Conservation (phyloP, 208 protist genomes). For the Wallacemonas sp. region DNA sequence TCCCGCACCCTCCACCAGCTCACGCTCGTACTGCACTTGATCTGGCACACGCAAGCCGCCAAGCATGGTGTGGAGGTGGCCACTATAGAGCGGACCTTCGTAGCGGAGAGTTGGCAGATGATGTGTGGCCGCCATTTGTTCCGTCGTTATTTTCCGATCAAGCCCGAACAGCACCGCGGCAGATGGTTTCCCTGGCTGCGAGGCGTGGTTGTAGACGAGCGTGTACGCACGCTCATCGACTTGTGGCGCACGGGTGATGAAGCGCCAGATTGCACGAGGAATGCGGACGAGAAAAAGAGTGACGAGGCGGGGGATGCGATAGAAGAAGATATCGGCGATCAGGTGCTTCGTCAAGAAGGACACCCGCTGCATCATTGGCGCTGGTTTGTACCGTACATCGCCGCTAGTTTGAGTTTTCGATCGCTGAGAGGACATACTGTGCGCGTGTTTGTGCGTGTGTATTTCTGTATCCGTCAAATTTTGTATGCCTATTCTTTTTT, state of each 20-base stretch:
- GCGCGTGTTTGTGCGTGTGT: not conserved
- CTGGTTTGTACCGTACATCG: not conserved
- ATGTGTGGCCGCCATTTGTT: not conserved
- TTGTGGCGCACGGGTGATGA: not conserved
- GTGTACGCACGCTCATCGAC: slow-evolving; percentile 9
- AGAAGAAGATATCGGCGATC: slow-evolving; percentile 31
- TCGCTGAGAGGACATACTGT: not conserved
- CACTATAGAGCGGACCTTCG: slow-evolving; percentile 48
- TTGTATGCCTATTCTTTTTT: not conserved
- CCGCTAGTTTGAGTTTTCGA: too few species aligned
- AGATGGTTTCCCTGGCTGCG: not conserved
- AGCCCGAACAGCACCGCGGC: slow-evolving; percentile 3
- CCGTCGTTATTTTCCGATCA: not conserved
- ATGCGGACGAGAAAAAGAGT: slow-evolving; percentile 15
- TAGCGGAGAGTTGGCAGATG: slow-evolving; percentile 24
- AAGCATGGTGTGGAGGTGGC: slow-evolving; percentile 52
- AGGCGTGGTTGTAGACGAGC: not conserved
- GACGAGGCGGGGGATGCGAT: slow-evolving; percentile 26
- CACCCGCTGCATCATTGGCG: slow-evolving; percentile 16
- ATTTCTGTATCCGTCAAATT: not conserved
- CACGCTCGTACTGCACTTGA: slow-evolving; percentile 31
- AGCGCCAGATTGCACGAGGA: slow-evolving; percentile 19
- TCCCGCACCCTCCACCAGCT: slow-evolving; percentile 30
- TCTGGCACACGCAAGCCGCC: slow-evolving; percentile 21
- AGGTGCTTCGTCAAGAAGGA: slow-evolving; percentile 29